Conservation (phyloP, 768 basidiomycete genomes). For the Sporobolomyces phaffii region DNA sequence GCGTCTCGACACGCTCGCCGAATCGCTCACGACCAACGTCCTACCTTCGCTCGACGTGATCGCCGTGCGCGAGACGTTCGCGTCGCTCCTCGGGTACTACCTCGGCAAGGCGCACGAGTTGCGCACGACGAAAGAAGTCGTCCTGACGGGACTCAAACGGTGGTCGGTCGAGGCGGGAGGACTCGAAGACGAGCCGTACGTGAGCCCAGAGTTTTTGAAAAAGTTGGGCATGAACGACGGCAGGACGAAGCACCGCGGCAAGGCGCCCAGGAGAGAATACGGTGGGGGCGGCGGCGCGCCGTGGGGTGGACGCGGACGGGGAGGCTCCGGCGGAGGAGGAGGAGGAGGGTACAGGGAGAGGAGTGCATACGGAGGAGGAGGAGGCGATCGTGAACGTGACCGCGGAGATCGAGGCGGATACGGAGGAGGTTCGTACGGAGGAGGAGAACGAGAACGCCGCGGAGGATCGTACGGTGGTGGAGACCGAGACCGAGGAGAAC, state of each 20-base stretch:
- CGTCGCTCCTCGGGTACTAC: constrained; percentile 69
- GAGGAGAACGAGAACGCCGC: neutral
- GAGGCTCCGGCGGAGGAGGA: neutral
- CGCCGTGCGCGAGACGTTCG: constrained; percentile 57
- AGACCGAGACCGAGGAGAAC: neutral
- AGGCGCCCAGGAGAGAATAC: constrained; percentile 7
- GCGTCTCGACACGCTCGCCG: constrained; percentile 42
- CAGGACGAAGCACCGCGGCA: constrained; percentile 21
- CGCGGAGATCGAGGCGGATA: neutral
- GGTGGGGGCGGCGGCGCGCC: neutral
- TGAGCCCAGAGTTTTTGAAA: constrained; percentile 53
- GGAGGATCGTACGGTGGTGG: neutral
- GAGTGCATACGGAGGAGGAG: neutral
- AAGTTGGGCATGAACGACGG: constrained; percentile 47
- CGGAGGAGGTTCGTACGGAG: neutral
- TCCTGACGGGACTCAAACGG: constrained; percentile 57
- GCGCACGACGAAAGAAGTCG: constrained; percentile 49
- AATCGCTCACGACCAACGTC: constrained; percentile 37
- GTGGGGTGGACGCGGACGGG: neutral
- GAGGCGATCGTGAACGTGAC: neutral
- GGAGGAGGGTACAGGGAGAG: constrained; percentile 2
- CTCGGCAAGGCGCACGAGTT: constrained; percentile 54
- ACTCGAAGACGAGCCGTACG: constrained; percentile 53
- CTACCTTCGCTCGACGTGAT: constrained; percentile 43
- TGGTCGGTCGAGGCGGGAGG: constrained; percentile 61